These are phyloP conservation scores for Trametes cubensis DNA, from an alignment of 768 basidiomycete species.

Conservation along the genomic window DNA sequence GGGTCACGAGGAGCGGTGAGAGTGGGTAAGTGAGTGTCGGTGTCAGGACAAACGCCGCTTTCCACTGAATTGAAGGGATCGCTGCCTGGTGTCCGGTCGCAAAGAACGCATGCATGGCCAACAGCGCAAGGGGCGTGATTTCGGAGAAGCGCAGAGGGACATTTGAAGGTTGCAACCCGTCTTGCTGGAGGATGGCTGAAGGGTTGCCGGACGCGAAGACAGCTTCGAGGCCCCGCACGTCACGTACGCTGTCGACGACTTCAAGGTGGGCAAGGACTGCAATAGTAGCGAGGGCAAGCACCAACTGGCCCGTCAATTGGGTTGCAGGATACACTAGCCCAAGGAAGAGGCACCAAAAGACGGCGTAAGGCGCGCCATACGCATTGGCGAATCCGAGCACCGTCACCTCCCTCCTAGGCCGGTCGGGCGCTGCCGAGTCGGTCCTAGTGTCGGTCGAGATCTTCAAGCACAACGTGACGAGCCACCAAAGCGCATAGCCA, in stretches of 20 bases:
- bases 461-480: slow-evolving; percentile 73
- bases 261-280: slow-evolving; percentile 80
- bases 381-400: slow-evolving; percentile 89
- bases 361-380: slow-evolving; percentile 83
- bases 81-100: slow-evolving; percentile 92
- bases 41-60: slow-evolving; percentile 84
- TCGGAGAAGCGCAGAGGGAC: slow-evolving; percentile 61
- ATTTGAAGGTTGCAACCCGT: slow-evolving; percentile 33
- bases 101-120: slow-evolving; percentile 80
- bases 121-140: slow-evolving; percentile 70
- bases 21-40: slow-evolving; percentile 69
- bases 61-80: slow-evolving; percentile 93
- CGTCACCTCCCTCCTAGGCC: slow-evolving; percentile 47
- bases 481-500: slow-evolving; percentile 69
- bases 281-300: slow-evolving; percentile 62
- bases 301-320: slow-evolving; percentile 83
- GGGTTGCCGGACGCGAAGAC: slow-evolving; percentile 54
- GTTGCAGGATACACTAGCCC: slow-evolving; percentile 63
- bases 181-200: slow-evolving; percentile 44
- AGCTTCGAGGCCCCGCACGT: slow-evolving; percentile 56
- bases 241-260: slow-evolving; percentile 78
- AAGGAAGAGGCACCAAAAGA: slow-evolving; percentile 76
- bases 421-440: slow-evolving; percentile 26
- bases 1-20: slow-evolving; percentile 69
- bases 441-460: slow-evolving; percentile 43